Conservation (phyloP, 2,329 filamentous ascomycete genomes). For the Diplodia sapinea region DNA sequence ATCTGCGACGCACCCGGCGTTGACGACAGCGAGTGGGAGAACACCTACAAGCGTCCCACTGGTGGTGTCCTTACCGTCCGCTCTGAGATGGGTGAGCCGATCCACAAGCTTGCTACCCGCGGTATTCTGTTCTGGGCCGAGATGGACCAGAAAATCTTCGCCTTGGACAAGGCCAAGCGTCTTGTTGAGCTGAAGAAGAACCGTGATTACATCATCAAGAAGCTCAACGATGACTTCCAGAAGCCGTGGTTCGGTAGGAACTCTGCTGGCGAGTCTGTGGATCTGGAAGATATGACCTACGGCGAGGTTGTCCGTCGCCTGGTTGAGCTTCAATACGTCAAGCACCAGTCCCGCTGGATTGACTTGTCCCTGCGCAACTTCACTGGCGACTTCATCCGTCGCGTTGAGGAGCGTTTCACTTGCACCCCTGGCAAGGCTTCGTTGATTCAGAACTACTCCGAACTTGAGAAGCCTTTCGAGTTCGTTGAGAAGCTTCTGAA, state of each 20-base stretch:
- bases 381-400: constrained; percentile 94
- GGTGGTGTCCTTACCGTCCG: constrained; percentile 95
- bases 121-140: constrained; percentile 97
- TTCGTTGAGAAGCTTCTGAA: constrained; percentile 79
- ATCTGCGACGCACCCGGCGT: constrained; percentile 53
- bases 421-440: constrained; percentile 73
- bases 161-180: constrained; percentile 79
- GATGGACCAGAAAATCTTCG: constrained; percentile 99
- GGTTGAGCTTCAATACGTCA: constrained; percentile 56
- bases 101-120: constrained; percentile 96
- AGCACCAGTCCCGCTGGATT: constrained; percentile 54
- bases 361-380: constrained; percentile 75
- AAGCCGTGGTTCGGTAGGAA: constrained; percentile 58
- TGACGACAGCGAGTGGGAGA: constrained; percentile 53
- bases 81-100: constrained; percentile 99
- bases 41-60: constrained; percentile 68
- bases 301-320: constrained; percentile 53
- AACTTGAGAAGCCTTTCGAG: constrained; percentile 81
- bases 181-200: constrained; percentile 51
- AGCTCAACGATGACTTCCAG: constrained; percentile 56
- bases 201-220: constrained; percentile 54
- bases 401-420: constrained; percentile 95
- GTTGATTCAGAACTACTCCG: constrained; percentile 85
- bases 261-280: constrained; percentile 50
- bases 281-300: constrained; percentile 58